These are phyloP conservation scores for Erysimum cheiranthoides DNA, from an alignment of 345 rosid genomes.

Conservation along the genomic window DNA sequence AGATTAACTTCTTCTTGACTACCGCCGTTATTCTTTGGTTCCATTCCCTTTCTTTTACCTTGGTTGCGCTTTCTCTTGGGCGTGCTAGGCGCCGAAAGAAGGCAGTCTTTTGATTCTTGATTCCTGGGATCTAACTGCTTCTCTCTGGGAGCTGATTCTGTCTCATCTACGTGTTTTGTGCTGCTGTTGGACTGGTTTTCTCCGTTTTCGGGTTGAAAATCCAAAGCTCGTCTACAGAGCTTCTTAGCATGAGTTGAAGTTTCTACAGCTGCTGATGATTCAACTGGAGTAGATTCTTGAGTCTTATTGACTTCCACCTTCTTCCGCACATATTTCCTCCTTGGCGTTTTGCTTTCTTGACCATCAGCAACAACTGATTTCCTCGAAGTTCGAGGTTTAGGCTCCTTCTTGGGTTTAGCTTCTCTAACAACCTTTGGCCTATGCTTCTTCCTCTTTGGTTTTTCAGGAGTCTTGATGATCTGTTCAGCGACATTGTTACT, in stretches of 20 bases:
- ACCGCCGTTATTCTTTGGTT: neutral
- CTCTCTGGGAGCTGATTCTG: slow-evolving; percentile 48
- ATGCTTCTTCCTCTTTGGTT: slow-evolving; percentile 79
- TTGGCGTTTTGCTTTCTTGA: slow-evolving; percentile 54
- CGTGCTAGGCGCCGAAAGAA: slow-evolving; percentile 41
- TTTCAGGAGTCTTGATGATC: slow-evolving; percentile 64
- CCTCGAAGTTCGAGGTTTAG: slow-evolving; percentile 43
- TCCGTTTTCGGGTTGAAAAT: slow-evolving; percentile 49
- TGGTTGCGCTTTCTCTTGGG: slow-evolving; percentile 41
- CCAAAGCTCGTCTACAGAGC: slow-evolving; percentile 64
- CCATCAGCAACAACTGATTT: slow-evolving; percentile 44
- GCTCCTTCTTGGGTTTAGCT: slow-evolving; percentile 52
- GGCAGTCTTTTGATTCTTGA: slow-evolving; percentile 42
- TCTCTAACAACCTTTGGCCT: slow-evolving; percentile 82
- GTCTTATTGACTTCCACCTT: slow-evolving; percentile 41
- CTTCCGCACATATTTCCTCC: slow-evolving; percentile 60
- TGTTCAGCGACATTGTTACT: slow-evolving; percentile 49
- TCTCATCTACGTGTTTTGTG: slow-evolving; percentile 37
- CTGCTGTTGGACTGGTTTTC: slow-evolving; percentile 7
- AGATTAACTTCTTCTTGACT: slow-evolving; percentile 1
- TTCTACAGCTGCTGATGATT: slow-evolving; percentile 45
- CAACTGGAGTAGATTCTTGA: slow-evolving; percentile 42
- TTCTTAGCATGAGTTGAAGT: slow-evolving; percentile 44
- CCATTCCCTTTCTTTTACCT: slow-evolving; percentile 27
- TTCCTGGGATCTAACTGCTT: slow-evolving; percentile 43